Conservation (phyloP, 2,329 filamentous ascomycete genomes). For the Pestalotiopsis sp. region DNA sequence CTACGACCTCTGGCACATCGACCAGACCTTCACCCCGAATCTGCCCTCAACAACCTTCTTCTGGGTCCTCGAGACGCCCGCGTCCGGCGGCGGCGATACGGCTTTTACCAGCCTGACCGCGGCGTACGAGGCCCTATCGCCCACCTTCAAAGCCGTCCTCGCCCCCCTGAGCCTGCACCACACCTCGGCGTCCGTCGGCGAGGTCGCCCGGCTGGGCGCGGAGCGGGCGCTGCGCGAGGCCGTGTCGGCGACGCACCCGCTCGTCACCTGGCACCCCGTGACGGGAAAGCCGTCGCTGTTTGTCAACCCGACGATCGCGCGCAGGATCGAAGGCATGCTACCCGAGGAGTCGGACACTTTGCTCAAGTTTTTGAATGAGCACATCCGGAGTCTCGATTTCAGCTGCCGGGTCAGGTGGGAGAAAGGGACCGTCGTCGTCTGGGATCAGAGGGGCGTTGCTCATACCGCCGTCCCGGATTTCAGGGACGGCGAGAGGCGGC, state of each 20-base stretch:
- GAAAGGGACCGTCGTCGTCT: slow-evolving; percentile 31
- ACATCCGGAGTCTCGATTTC: slow-evolving; percentile 34
- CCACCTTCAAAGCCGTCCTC: slow-evolving; percentile 20
- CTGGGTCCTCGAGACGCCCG: slow-evolving; percentile 33
- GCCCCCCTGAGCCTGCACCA: slow-evolving; percentile 17
- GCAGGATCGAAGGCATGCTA: slow-evolving; percentile 29
- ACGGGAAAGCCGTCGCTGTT: slow-evolving; percentile 29
- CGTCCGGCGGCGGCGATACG: slow-evolving; percentile 29
- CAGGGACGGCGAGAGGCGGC: slow-evolving; percentile 30
- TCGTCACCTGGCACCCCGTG: slow-evolving; percentile 32
- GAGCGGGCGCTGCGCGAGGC: slow-evolving; percentile 32
- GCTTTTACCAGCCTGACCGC: slow-evolving; percentile 32
- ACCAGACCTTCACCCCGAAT: slow-evolving; percentile 36
- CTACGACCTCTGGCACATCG: slow-evolving; percentile 36
- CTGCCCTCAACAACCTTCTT: slow-evolving; percentile 35
- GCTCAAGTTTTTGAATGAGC: slow-evolving; percentile 30
- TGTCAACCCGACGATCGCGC: slow-evolving; percentile 33
- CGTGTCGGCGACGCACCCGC: slow-evolving; percentile 30
- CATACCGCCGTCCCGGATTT: slow-evolving; percentile 34
- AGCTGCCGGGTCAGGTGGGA: slow-evolving; percentile 33
- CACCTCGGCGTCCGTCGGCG: slow-evolving; percentile 32
- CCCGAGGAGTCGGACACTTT: slow-evolving; percentile 33
- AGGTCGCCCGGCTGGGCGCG: slow-evolving; percentile 28
- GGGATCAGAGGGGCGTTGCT: slow-evolving; percentile 30
- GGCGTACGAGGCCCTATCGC: slow-evolving; percentile 32